Evolutionary conservation across 805 yeast species (phyloP), one percentile per base, ranked within the genome.

Genomic region (Lachancea dasiensis): DNA sequence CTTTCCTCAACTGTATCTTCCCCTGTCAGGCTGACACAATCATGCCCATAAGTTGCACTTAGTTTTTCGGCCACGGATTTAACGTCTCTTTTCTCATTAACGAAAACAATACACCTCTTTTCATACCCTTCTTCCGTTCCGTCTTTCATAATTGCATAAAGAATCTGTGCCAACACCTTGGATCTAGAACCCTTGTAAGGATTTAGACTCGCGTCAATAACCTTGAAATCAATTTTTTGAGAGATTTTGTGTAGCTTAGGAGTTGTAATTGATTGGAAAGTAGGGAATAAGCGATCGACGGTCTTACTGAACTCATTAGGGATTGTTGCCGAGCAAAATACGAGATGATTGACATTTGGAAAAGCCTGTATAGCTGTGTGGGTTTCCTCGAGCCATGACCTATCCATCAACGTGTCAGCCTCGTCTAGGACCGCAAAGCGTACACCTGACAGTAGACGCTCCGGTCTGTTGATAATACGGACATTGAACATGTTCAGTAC

Each of bases 351-450:
- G 27, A 82, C 61, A 42, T 73, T 72, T 14, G 74, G 67, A 63
- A 78, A 68, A 34, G 60, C 47, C 16, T 60, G 66, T 10, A 86
- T 62, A 1, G 75, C 72, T 2, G 65, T 58, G 44, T 75, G 70
- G 2, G 95, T 84, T 34, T 76, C 79, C 18, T 70, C 70, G 8
- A 79, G 59, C 72, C 87, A 89, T 0, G 92, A 80, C 36, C 76
- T 73, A 55, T 89, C 95, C 77, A 89, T 71, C 39, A 90, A 64
- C 0, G 95, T 83, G 61, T 90, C 98, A 0, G 98, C 97, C 60
- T 90, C 98, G 56, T 90, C 98, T 10, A 84, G 73, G 2, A 85
- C 90, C 31, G 82, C 68, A 51, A 72, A 81, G 19, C 69, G 68
- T 4, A 81, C 76, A 60, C 71, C 46, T 42, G 67, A 51, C 9